Evolutionary conservation across 2,329 filamentous ascomycete genomes (phyloP), one percentile per base, ranked within the genome.

Genomic region (Penicillium sp.): DNA sequence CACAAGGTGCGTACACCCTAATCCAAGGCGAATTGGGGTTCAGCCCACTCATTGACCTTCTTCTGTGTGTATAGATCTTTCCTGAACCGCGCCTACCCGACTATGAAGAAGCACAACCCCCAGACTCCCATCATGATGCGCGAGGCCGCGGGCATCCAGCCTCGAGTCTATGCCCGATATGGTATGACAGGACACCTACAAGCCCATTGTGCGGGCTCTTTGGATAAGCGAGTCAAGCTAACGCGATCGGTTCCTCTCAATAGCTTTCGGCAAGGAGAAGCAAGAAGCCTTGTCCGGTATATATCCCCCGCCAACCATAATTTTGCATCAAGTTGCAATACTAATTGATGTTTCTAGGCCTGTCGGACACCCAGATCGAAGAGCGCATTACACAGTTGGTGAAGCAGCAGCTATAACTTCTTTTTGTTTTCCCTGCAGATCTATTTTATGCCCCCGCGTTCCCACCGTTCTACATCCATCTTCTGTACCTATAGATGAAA

Each of bases 51-150:
- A 29, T 23, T 58, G 43, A 55, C 29, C 25, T 25, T 33, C 10
- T 40, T 36, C 2, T 51, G 8, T 29, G 6, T 2, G 23, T 68
- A 19, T n/a, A 97, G 94, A 76, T 87, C 89, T 31, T 99, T 99
- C 79, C 83, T 99, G 65, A 88, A 88, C 64, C 87, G 91, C 74
- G 87, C 92, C 65, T 99, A 99, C 78, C 94, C 94, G 46, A 94
- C 90, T 59, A 97, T 99, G 93, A 99, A 99, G 87, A 95, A 96
- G 83, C 90, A 93, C 84, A 99, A 99, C 81, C 94, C 94, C 56
- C 82, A 90, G 77, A 92, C 85, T 48, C 94, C 94, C 53, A 97
- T 99, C 78, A 82, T 99, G 82, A 87, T 99, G 71, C 90, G 94
- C 73, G 94, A 97, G 82, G 94, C 93, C 52, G 81, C 85, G 67